Evolutionary conservation across 164 flowering plant genomes (phyloP).

Genomic region (Cinnamomum micranthum): DNA sequence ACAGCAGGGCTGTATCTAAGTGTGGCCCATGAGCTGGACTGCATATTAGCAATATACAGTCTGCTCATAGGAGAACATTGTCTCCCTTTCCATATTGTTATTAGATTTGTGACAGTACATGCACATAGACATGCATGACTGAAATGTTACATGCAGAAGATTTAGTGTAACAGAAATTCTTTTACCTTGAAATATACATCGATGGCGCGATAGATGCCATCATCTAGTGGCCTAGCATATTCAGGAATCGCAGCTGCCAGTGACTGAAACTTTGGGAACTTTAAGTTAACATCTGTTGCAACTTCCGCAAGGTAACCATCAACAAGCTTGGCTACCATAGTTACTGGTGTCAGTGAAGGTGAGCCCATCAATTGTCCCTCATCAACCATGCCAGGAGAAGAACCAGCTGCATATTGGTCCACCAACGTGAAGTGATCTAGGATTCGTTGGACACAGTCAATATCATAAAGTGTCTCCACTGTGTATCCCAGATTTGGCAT

Average conservation of each 20-base stretch:
- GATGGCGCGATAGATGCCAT: conserved; percentile 79
- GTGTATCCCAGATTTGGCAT: conserved; percentile 69
- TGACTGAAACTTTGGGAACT: conserved; percentile 57
- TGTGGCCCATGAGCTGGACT: too few relatives aligned
- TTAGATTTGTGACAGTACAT: too few relatives aligned
- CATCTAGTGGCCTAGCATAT: conserved; percentile 66
- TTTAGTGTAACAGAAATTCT: neutral
- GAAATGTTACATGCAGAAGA: neutral
- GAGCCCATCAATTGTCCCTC: conserved; percentile 48
- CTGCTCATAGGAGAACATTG: too few relatives aligned
- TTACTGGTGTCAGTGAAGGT: conserved; percentile 45
- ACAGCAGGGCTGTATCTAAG: too few relatives aligned
- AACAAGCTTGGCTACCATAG: conserved; percentile 69
- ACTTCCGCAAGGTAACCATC: conserved; percentile 78
- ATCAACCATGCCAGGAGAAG: conserved; percentile 38
- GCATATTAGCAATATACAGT: too few relatives aligned
- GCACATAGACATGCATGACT: neutral
- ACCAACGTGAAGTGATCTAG: conserved; percentile 56
- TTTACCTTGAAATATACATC: conserved; percentile 80
- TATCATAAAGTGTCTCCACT: conserved; percentile 63
- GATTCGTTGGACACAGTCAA: conserved; percentile 71
- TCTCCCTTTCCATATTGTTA: too few relatives aligned
- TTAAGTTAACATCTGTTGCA: conserved; percentile 71
- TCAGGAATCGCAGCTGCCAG: conserved; percentile 73
- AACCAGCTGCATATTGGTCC: conserved; percentile 19